These are phyloP conservation scores for Dillenia suffruticosa DNA, from an alignment of 164 flowering plant species.

Conservation along the genomic window DNA sequence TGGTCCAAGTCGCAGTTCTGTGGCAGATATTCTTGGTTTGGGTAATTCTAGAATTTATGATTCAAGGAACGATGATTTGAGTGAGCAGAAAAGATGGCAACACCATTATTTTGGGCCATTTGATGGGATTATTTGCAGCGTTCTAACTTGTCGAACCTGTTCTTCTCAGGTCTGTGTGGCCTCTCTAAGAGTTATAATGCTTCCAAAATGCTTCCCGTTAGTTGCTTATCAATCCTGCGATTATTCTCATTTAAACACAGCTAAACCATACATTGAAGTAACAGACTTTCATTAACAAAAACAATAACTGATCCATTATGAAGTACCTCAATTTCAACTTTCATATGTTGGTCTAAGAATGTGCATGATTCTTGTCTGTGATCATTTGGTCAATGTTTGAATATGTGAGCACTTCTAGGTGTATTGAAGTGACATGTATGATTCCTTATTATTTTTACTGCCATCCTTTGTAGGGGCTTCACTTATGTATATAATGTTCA, in stretches of 20 bases:
- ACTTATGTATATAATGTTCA: conserved; percentile 1
- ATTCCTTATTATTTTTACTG: not conserved
- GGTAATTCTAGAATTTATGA: conserved; percentile 33
- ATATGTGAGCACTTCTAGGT: no score
- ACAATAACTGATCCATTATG: no score
- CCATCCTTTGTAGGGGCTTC: not conserved
- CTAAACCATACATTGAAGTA: no score
- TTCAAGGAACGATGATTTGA: conserved; percentile 16
- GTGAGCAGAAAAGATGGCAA: conserved; percentile 68
- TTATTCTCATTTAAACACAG: no score
- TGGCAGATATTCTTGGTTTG: conserved; percentile 43
- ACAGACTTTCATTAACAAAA: no score
- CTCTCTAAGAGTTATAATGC: conserved; percentile 12
- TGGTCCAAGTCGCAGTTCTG: conserved; percentile 36
- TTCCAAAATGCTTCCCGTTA: conserved; percentile 1
- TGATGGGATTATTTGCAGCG: conserved; percentile 83
- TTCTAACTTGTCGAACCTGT: conserved; percentile 77
- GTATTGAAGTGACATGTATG: not conserved
- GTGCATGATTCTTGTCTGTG: no score
- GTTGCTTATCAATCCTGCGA: conserved; percentile 1
- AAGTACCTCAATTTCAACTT: no score
- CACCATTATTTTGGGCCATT: conserved; percentile 71
- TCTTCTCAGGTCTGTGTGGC: conserved; percentile 62
- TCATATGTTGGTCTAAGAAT: no score
- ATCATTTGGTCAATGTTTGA: no score